Evolutionary conservation across 2,329 filamentous ascomycete genomes (phyloP), one percentile per base, ranked within the genome.

Genomic region (Nothophaeocryptopus gaeumannii): DNA sequence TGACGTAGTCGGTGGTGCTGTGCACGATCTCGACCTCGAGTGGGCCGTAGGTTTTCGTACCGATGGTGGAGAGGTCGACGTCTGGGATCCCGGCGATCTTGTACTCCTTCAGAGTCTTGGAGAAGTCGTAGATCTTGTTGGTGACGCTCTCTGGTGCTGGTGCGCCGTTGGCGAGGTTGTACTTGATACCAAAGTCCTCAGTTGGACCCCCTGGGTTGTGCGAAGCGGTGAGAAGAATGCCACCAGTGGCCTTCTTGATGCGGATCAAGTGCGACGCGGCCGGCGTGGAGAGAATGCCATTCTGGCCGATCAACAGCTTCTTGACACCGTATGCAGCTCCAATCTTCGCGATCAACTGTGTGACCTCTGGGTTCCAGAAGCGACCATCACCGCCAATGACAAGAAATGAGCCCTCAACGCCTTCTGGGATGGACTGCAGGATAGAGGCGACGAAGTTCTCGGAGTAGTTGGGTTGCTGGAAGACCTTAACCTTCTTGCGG

Each of bases 151-250:
- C 93, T 51, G 93, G 93, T 49, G 93, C 93, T 37, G 93, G 93
- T 49, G 91, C 93, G 64, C 93, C 93, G 68, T 99, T 97, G 71
- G 89, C 79, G 52, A 99, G 80, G 80, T 99, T 99, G 82, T 99
- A 99, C 78, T 99, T 99, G 84, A 99, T 99, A 63, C 93, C 93
- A 65, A 99, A 99, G 74, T 99, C 93, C 70, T 93, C 87, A 63
- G 83, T 86, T 55, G 93, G 93, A 92, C 92, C 93, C 72, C 93
- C 93, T 54, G 93, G 91, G 77, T 99, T 99, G 80, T 99, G 93
- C 71, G 90, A 96, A 62, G 93, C 93, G 56, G 93, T 99, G 73
- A 99, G 78, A 54, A 99, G 80, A 66, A 99, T 99, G 69, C 93
- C 93, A 67, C 93, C 93, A 13, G 93, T 99, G 52, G 93, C 93